phyloP scores from a whole-genome alignment of 257 asterid genomes.

The Gentiana dahurica region DNA sequence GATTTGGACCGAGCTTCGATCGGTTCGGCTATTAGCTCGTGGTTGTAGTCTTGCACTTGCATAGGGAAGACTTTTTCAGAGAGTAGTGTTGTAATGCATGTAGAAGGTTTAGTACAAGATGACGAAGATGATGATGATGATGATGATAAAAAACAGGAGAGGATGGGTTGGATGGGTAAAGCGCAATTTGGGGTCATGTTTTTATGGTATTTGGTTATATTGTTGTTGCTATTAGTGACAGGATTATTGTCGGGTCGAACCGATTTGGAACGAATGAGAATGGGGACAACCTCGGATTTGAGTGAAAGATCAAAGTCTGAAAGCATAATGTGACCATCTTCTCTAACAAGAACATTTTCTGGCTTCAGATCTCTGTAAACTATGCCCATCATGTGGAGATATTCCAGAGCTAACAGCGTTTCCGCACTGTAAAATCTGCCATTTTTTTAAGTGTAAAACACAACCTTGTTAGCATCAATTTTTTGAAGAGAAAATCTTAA shows the following conservation, averaged over 20 bases:
- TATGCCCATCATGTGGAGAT: slow-evolving; percentile 44
- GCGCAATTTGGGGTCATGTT: slow-evolving; percentile 22
- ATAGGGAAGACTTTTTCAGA: slow-evolving; percentile 1
- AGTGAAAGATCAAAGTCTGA: slow-evolving; percentile 43
- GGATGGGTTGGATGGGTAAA: slow-evolving; percentile 31
- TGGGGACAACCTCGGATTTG: slow-evolving; percentile 32
- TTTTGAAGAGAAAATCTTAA: not conserved
- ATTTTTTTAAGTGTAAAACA: not conserved
- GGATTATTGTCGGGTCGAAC: slow-evolving; percentile 2
- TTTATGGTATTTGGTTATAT: slow-evolving; percentile 3
- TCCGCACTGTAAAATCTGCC: slow-evolving; percentile 39
- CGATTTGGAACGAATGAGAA: slow-evolving; percentile 21
- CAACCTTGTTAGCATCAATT: slow-evolving; percentile 1
- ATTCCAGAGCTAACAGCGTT: slow-evolving; percentile 31
- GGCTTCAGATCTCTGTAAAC: slow-evolving; percentile 43
- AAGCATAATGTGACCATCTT: slow-evolving; percentile 47
- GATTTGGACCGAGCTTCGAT: slow-evolving; percentile 60
- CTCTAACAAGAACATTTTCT: slow-evolving; percentile 38
- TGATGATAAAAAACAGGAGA: slow-evolving; percentile 22
- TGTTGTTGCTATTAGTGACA: not conserved
- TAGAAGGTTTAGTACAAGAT: slow-evolving; percentile 5
- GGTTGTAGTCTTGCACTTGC: slow-evolving; percentile 10
- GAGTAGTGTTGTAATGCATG: not conserved
- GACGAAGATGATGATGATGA: not conserved
- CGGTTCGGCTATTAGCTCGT: slow-evolving; percentile 63